phyloP scores from a whole-genome alignment of 2,329 filamentous ascomycete species.

The Calcarisporium arbuscula region DNA sequence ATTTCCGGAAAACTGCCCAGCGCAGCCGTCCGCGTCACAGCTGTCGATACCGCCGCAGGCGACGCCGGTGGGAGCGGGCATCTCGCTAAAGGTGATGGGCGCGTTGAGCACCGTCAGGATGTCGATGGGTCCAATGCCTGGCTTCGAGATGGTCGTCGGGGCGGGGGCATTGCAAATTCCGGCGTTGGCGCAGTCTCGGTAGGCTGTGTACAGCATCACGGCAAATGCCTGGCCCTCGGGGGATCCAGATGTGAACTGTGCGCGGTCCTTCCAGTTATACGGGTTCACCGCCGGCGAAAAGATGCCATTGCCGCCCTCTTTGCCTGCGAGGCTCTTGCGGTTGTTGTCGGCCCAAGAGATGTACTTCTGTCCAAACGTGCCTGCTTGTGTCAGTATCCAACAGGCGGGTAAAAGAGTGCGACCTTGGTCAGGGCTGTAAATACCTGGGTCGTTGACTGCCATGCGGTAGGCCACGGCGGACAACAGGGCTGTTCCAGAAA shows the following conservation, averaged over 20 bases:
- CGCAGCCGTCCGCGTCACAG: too few relatives aligned
- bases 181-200: slow-evolving; percentile 9
- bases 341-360: slow-evolving; percentile 9
- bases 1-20: too few relatives aligned
- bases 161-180: too few relatives aligned
- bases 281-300: slow-evolving; percentile 9
- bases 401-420: too few relatives aligned
- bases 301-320: slow-evolving; percentile 4
- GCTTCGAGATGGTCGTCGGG: slow-evolving; percentile 12
- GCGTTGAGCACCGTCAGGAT: too few relatives aligned
- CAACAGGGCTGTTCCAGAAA: slow-evolving; percentile 10
- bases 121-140: not conserved
- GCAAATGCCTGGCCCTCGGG: slow-evolving; percentile 10
- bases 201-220: slow-evolving; percentile 10
- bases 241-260: slow-evolving; percentile 7
- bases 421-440: too few relatives aligned
- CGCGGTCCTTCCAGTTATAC: slow-evolving; percentile 7
- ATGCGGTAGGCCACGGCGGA: slow-evolving; percentile 10
- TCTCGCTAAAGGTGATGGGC: too few relatives aligned
- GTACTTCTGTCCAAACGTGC: slow-evolving; percentile 9
- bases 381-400: too few relatives aligned
- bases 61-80: too few relatives aligned
- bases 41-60: too few relatives aligned
- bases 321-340: slow-evolving; percentile 2
- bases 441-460: slow-evolving; percentile 9